Conservation (phyloP, 1,139 yeast genomes). For the Kodamaea sp. region DNA sequence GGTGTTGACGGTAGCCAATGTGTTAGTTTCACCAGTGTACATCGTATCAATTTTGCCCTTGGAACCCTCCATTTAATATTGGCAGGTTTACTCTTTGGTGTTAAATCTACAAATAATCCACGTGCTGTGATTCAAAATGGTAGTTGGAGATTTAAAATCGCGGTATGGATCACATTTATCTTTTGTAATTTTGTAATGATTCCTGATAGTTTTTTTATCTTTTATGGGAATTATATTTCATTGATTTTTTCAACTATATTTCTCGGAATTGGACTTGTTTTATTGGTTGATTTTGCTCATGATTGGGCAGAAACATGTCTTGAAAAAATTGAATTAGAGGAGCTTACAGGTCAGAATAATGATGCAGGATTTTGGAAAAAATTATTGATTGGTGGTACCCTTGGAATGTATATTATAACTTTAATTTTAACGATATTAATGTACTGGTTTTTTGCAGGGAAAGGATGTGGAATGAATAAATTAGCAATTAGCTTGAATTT, state of each 20-base stretch:
- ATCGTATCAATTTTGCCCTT: constrained; percentile 82
- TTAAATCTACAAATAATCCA: constrained; percentile 73
- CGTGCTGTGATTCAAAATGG: constrained; percentile 87
- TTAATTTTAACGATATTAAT: constrained; percentile 69
- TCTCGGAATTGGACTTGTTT: constrained; percentile 81
- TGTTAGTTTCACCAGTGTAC: constrained; percentile 89
- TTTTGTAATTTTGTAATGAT: constrained; percentile 63
- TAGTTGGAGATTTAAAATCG: constrained; percentile 77
- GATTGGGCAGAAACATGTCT: constrained; percentile 98
- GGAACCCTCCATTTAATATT: constrained; percentile 74
- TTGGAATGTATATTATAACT: constrained; percentile 75
- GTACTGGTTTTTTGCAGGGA: constrained; percentile 78
- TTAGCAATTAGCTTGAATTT: constrained; percentile 80
- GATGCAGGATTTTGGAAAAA: constrained; percentile 69
- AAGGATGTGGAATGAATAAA: constrained; percentile 89
- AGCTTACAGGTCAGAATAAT: constrained; percentile 51
- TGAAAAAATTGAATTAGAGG: constrained; percentile 83
- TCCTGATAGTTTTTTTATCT: constrained; percentile 82
- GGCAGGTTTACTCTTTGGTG: constrained; percentile 67
- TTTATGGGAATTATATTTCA: constrained; percentile 90
- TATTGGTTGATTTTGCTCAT: constrained; percentile 95
- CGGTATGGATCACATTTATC: constrained; percentile 56
- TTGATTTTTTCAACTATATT: constrained; percentile 81
- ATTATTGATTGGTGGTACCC: constrained; percentile 80
- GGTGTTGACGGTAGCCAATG: constrained; percentile 85